These are phyloP conservation scores for Malus hybrid DNA, from an alignment of 331 rosid species.

Conservation along the genomic window DNA sequence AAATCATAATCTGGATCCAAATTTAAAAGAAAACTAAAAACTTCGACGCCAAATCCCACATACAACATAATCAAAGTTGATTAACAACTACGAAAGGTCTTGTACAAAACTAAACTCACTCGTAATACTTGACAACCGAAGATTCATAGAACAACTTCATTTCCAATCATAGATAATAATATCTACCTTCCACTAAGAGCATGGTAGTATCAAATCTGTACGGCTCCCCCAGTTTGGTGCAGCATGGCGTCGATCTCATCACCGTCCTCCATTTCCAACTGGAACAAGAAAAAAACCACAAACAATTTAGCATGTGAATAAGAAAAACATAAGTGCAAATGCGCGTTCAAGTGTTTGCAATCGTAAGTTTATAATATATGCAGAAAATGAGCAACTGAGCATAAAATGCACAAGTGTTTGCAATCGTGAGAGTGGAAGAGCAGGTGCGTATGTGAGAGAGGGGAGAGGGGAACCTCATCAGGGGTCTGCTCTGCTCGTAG, in stretches of 20 bases:
- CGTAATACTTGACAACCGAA: background rate
- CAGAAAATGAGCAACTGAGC: no score
- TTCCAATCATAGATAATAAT: background rate
- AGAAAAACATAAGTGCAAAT: background rate
- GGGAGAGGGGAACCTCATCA: constrained; percentile 42
- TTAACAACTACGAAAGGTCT: background rate
- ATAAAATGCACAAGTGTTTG: no score
- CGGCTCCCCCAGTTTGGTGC: constrained; percentile 67
- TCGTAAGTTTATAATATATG: no score
- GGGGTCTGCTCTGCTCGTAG: constrained; percentile 69
- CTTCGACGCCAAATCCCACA: no score
- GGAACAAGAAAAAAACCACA: constrained; percentile 4
- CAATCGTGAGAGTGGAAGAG: no score
- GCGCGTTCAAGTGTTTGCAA: background rate
- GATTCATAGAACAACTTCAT: background rate
- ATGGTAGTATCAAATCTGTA: background rate
- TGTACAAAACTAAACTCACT: background rate
- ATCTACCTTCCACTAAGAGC: background rate
- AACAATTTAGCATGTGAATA: background rate
- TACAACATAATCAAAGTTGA: background rate
- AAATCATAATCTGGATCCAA: no score
- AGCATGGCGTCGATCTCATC: constrained; percentile 76
- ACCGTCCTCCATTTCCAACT: constrained; percentile 85
- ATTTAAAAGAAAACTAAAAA: no score
- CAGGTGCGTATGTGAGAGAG: background rate